A percentile compares a stretch with the other conserved stretches of the same genome.
phyloP scores from a whole-genome alignment of 768 basidiomycete species.

The Macrolepiota albuminosa region DNA sequence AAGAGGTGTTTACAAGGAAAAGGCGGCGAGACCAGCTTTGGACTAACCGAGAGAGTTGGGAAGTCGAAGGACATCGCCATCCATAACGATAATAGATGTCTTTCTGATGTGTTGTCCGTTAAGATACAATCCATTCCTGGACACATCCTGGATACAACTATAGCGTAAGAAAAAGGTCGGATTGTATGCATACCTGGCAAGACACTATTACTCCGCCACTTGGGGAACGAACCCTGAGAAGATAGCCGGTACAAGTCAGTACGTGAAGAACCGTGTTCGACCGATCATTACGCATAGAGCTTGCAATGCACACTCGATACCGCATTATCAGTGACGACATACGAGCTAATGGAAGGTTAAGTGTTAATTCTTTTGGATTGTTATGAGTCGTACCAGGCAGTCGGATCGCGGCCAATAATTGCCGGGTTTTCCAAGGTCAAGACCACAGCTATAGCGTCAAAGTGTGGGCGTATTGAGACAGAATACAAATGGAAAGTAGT shows the following conservation, averaged over 20 bases:
- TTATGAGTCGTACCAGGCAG: constrained; percentile 47
- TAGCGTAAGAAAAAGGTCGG: not conserved
- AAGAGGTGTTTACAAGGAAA: not conserved
- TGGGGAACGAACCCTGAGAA: constrained; percentile 57
- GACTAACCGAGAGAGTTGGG: constrained; percentile 58
- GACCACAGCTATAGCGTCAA: constrained; percentile 41
- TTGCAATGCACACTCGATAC: constrained; percentile 76
- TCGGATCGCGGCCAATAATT: constrained; percentile 69
- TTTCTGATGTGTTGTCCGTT: constrained; percentile 69
- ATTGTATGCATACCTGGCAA: constrained; percentile 51
- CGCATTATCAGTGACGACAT: constrained; percentile 55
- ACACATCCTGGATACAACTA: constrained; percentile 45
- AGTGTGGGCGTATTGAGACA: not conserved
- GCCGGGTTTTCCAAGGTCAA: constrained; percentile 60
- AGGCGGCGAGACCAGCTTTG: not conserved
- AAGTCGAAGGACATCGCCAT: constrained; percentile 67
- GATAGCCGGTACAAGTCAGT: constrained; percentile 1
- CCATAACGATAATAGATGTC: constrained; percentile 66
- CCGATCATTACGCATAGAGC: constrained; percentile 61
- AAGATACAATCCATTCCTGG: constrained; percentile 69
- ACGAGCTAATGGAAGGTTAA: constrained; percentile 36
- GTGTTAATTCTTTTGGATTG: not conserved
- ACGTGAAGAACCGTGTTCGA: not conserved
- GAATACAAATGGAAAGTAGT: not conserved
- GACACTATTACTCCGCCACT: constrained; percentile 73